Conservation (phyloP, 441 rosid species). For the Euphorbia corollata region DNA sequence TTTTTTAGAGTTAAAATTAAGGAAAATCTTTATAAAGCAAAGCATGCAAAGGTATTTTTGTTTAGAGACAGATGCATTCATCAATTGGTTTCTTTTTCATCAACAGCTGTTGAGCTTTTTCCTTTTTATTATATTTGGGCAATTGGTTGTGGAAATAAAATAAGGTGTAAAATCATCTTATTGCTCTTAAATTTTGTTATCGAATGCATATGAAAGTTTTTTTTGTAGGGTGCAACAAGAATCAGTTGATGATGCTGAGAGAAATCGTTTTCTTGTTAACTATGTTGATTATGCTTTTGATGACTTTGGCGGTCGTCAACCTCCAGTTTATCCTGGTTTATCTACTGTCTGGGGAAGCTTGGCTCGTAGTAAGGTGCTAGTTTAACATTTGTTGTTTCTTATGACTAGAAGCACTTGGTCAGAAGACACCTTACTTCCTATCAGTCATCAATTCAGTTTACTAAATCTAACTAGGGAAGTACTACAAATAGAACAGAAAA, state of each 20-base stretch:
- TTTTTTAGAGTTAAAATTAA: background rate
- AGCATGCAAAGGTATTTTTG: background rate
- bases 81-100: background rate
- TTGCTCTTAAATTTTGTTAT: background rate
- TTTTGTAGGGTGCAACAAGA: constrained; percentile 92
- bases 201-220: constrained; percentile 1
- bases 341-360: constrained; percentile 99
- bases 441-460: background rate
- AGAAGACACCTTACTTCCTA: constrained; percentile 1
- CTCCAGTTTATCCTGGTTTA: constrained; percentile 98
- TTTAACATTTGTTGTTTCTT: constrained; percentile 6
- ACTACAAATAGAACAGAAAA: background rate
- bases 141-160: background rate
- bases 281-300: constrained; percentile 95
- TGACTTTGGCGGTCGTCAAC: constrained; percentile 98
- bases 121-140: background rate
- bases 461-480: background rate
- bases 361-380: constrained; percentile 93
- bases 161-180: background rate
- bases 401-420: background rate
- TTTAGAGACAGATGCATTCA: background rate
- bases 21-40: background rate
- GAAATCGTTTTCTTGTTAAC: constrained; percentile 90
- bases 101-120: background rate
- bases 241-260: constrained; percentile 92